Evolutionary conservation across 805 yeast genomes (phyloP).

Genomic region (Metschnikowia cubensis): DNA sequence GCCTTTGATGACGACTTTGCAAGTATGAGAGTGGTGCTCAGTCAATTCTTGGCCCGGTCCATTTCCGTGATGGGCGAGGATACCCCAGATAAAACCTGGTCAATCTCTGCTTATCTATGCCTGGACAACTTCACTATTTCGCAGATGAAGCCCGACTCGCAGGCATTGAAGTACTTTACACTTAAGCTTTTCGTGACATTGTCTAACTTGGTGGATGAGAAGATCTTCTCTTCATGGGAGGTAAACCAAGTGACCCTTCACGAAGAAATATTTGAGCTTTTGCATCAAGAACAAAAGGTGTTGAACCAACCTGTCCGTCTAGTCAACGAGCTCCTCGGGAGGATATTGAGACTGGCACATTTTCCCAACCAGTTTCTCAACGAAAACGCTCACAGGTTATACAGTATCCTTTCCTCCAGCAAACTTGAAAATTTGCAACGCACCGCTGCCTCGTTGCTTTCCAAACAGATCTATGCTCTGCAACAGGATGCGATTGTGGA

Average conservation of each 20-base stretch:
- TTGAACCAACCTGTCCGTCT: conserved; percentile 12
- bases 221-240: conserved; percentile 17
- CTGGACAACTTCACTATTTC: conserved; percentile 45
- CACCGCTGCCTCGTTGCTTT: conserved; percentile 38
- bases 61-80: conserved; percentile 11
- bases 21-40: conserved; percentile 47
- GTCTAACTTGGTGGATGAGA: conserved; percentile 6
- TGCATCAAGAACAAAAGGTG: conserved; percentile 25
- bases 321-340: conserved; percentile 32
- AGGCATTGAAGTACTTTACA: conserved; percentile 45
- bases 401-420: conserved; percentile 25
- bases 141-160: conserved; percentile 31
- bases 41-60: conserved; percentile 39
- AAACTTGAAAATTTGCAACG: conserved; percentile 36
- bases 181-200: conserved; percentile 41
- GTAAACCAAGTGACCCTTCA: conserved; percentile 35
- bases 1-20: conserved; percentile 56
- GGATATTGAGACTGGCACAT: conserved; percentile 18
- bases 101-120: conserved; percentile 34
- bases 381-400: conserved; percentile 33
- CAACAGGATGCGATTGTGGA: conserved; percentile 65
- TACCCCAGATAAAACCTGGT: conserved; percentile 32
- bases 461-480: conserved; percentile 34
- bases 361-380: conserved; percentile 28
- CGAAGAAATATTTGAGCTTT: conserved; percentile 43